Base-by-base conservation (phyloP, 2,329 filamentous ascomycete genomes). In the Ascochyta koolunga region DNA sequence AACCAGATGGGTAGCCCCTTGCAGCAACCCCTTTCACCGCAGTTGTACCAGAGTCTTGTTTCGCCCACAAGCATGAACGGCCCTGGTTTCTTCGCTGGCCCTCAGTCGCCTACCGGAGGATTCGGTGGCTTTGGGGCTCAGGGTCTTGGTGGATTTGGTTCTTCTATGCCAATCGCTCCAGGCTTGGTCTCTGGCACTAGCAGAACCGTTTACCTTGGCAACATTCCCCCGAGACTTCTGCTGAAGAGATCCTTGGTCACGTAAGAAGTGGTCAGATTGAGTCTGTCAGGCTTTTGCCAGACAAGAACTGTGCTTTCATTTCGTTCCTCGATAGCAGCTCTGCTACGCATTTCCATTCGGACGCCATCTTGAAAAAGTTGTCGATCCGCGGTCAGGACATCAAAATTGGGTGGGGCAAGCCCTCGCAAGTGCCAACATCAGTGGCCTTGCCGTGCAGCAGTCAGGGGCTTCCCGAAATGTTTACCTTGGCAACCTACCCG, bases 241-340 rank as follows among this genome's bases (percentile, higher is more conserved):
- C 95, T 8, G 95, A 99, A 79, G 95, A 99, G 79, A 96, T 99
- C 61, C 81, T 99, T 50, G 89, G 93, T 61, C 95, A 99, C 71
- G 95, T 99, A 56, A 87, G 95, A 61, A 98, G 95, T 76, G 95
- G 95, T 21, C 95, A 98, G 75, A 98, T 99, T 69, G 95, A 99
- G 80, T 98, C 95, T n/a, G 95, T 99, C 47, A 89, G 95, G 66
- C 84, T 99, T 62, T 83, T 99, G 50, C 91, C 93, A 21, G 95
- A 99, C 79, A 99, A 98, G 90, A 99, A 98, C 83, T 99, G 95
- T 73, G 95, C 95, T 54, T 99, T 99, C 82, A 98, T 99, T 74
- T 99, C 95, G 7, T 99, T 99, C 81, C 83, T 99, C 62, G 95
- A 99, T 72, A 92, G 93, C 68, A 96, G 93, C 79, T 97, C 95